Evolutionary conservation across 2,329 filamentous ascomycete genomes (phyloP).

Genomic region (Sarocladium strictum): DNA sequence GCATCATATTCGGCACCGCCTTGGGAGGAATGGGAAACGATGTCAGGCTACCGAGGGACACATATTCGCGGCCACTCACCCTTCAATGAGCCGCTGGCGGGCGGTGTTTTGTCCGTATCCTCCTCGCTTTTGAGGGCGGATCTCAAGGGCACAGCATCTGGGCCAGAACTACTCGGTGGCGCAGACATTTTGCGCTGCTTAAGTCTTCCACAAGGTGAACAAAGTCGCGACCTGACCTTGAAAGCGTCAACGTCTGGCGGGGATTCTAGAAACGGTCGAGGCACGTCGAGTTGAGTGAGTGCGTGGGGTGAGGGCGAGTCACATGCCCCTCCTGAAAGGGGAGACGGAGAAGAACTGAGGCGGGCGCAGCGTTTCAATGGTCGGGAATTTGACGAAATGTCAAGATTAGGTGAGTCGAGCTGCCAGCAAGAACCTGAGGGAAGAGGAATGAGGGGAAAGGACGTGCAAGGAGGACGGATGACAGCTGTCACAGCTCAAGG

Average conservation of each 20-base stretch:
- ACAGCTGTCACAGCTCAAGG: neutral
- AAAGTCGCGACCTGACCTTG: neutral
- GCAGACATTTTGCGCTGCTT: slow-evolving; percentile 3
- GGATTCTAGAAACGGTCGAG: neutral
- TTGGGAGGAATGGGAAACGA: too few relatives aligned
- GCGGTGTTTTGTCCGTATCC: slow-evolving; percentile 29
- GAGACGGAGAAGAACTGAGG: neutral
- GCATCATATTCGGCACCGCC: too few relatives aligned
- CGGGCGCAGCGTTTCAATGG: neutral
- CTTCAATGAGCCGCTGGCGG: slow-evolving; percentile 34
- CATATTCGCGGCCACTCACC: slow-evolving; percentile 27
- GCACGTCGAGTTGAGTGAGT: neutral
- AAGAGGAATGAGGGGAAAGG: neutral
- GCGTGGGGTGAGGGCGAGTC: slow-evolving; percentile 5
- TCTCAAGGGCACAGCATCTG: slow-evolving; percentile 25
- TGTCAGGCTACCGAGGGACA: slow-evolving; percentile 2
- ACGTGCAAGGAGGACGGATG: neutral
- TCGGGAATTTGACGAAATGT: too few relatives aligned
- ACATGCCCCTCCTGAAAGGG: slow-evolving; percentile 3
- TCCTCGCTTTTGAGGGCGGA: slow-evolving; percentile 40
- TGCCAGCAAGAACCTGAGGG: too few relatives aligned
- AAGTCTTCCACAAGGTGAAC: neutral
- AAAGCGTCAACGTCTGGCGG: too few relatives aligned
- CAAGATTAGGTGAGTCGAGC: too few relatives aligned
- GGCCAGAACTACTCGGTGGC: neutral